Base-by-base conservation (phyloP, 495 filamentous ascomycete genomes). In the Hypoxylon rickii region DNA sequence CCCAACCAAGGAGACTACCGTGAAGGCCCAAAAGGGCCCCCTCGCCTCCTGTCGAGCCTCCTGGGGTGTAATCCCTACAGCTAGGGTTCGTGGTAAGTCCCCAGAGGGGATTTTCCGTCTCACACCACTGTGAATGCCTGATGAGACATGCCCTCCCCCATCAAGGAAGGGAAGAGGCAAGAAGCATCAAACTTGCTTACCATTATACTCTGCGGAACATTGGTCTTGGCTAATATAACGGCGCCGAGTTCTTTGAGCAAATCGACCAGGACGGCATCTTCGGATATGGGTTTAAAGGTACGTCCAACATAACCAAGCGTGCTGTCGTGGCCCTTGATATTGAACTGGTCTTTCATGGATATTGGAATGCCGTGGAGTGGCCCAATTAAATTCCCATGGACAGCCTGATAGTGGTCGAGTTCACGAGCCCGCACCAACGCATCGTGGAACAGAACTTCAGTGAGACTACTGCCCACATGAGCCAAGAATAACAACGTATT, bases 201-300 rank as follows among this genome's bases (percentile, higher is more conserved):
- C 54, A 95, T 76, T n/a, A 95, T 81, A 0, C 90, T 92, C 40
- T 89, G 84, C 1, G 90, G 90, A 5, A 93, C 69, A 45, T 90
- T 90, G 1, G 90, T 94, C 75, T 94, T 95, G 10, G 88, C 87
- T 64, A 92, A 89, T 1, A 90, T 87, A 1, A 94, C 77, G 7
- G 90, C 90, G 15, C 86, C 86, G 7, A 90, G 88, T 67, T 89
- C 86, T 61, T 89, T 90, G 21, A 94, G 69, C 13, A 94, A 66
- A 34, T 74, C 76, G 5, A 89, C 80, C 69, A 93, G 76, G 4
- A 81, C 74, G 0, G 88, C 88, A 78, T 93, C 87, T 41, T 73
- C 64, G 36, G 80, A 70, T 4, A 69, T 50, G 12, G 74, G 75
- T 3, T 82, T 83, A 22, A 72, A 77, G 20, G 74, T 60, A 60